Evolutionary conservation across 1,284 basidiomycete species (phyloP).

Genomic region (Vanrija pseudolonga): DNA sequence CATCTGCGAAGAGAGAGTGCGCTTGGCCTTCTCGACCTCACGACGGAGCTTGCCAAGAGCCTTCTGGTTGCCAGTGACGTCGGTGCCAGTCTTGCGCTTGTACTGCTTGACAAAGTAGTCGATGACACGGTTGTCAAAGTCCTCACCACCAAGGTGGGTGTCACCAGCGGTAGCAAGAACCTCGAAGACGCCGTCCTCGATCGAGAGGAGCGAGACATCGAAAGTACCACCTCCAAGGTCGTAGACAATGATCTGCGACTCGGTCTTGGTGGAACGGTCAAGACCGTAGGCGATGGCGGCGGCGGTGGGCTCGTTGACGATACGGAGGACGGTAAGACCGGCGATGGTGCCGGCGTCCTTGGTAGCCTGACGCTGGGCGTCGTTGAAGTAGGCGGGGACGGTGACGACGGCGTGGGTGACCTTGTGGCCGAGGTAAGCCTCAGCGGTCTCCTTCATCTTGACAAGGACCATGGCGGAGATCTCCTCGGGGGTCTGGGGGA

Average conservation of each 20-base stretch:
- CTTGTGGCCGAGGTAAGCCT: constrained; percentile 85
- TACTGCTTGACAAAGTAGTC: constrained; percentile 96
- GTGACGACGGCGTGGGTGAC: constrained; percentile 89
- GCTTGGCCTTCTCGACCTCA: constrained; percentile 98
- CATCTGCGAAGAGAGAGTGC: constrained; percentile 81
- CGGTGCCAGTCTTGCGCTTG: constrained; percentile 92
- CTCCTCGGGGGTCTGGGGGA: constrained; percentile 78
- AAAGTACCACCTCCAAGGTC: constrained; percentile 99
- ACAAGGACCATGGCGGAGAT: constrained; percentile 94
- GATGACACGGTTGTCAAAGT: constrained; percentile 97
- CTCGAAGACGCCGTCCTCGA: constrained; percentile 98
- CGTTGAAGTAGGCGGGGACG: constrained; percentile 74
- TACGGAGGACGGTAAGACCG: constrained; percentile 92
- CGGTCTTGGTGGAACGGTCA: constrained; percentile 61
- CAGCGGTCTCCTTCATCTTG: constrained; percentile 98
- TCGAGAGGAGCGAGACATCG: constrained; percentile 96
- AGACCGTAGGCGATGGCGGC: constrained; percentile 97
- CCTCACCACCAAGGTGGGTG: constrained; percentile 97
- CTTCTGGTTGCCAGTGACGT: constrained; percentile 79
- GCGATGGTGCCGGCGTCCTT: constrained; percentile 97
- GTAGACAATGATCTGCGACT: constrained; percentile 90
- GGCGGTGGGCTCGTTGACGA: constrained; percentile 98
- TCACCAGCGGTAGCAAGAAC: constrained; percentile 99
- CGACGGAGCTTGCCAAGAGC: constrained; percentile 96
- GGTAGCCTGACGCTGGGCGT: constrained; percentile 96